Conservation (phyloP, 2,329 filamentous ascomycete genomes). For the Cladosporium sp. region DNA sequence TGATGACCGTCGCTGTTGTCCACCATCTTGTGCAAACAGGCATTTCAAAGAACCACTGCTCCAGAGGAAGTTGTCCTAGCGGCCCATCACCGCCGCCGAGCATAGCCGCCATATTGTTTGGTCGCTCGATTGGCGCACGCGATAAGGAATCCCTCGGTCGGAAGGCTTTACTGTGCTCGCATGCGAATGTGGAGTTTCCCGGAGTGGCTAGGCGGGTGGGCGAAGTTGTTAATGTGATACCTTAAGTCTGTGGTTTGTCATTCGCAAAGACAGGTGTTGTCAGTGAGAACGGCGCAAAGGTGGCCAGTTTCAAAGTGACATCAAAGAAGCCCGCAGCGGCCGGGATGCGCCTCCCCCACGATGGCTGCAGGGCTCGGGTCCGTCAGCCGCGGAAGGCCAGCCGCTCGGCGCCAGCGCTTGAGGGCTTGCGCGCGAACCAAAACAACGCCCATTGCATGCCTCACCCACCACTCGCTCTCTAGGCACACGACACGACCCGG, state of each 20-base stretch:
- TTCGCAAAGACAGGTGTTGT: neutral
- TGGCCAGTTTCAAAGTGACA: neutral
- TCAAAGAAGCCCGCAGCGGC: no score
- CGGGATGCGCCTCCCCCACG: no score
- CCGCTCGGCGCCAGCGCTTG: no score
- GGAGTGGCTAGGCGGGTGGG: neutral
- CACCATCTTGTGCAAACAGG: slow-evolving; percentile 93
- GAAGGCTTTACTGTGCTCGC: neutral
- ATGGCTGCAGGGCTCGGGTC: no score
- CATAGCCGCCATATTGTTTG: slow-evolving; percentile 38
- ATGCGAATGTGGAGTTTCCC: no score
- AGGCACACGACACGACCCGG: no score
- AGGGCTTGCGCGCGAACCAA: no score
- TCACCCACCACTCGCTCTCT: no score
- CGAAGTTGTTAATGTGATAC: neutral
- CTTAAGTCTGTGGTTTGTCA: neutral
- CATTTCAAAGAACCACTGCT: slow-evolving; percentile 99
- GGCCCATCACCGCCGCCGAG: slow-evolving; percentile 38
- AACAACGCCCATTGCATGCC: no score
- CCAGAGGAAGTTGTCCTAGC: slow-evolving; percentile 65
- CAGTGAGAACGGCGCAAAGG: slow-evolving; percentile 2
- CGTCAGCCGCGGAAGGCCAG: no score
- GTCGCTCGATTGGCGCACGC: neutral
- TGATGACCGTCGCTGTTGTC: slow-evolving; percentile 86
- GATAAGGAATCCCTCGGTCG: neutral